phyloP scores from a whole-genome alignment of 805 yeast species.

The Tanozyma kutaoensis region DNA sequence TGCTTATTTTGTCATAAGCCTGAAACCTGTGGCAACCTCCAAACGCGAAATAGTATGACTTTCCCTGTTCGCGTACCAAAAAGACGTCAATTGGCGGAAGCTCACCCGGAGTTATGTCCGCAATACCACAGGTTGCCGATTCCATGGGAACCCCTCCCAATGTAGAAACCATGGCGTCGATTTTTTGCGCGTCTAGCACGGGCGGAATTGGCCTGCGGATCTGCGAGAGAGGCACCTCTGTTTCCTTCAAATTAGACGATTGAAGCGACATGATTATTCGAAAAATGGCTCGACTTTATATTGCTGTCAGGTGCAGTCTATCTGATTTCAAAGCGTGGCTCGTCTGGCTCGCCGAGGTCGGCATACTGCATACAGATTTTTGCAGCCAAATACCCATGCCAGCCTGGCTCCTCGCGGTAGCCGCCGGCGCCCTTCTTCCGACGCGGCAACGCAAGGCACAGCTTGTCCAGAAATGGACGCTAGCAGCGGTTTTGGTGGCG shows the following conservation, averaged over 20 bases:
- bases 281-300: slow-evolving; percentile 8
- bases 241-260: slow-evolving; percentile 39
- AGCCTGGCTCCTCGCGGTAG: no score
- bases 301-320: no score
- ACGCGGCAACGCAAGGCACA: not conserved
- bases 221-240: slow-evolving; percentile 49
- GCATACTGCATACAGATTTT: not conserved
- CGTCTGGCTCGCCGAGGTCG: not conserved
- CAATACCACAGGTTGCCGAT: slow-evolving; percentile 44
- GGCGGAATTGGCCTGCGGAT: slow-evolving; percentile 81
- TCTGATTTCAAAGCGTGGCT: not conserved
- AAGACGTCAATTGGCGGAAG: slow-evolving; percentile 77
- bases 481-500: not conserved
- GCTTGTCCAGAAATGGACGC: not conserved
- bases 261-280: slow-evolving; percentile 49
- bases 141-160: slow-evolving; percentile 51
- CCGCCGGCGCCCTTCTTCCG: not conserved
- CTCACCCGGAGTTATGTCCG: slow-evolving; percentile 42
- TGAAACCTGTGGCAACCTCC: slow-evolving; percentile 89
- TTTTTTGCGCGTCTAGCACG: slow-evolving; percentile 60
- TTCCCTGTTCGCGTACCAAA: slow-evolving; percentile 49
- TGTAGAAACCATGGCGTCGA: slow-evolving; percentile 68
- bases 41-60: slow-evolving; percentile 61
- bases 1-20: slow-evolving; percentile 53
- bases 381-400: no score